These are phyloP conservation scores for Kurtzmaniella quercitrusa DNA, from an alignment of 1,139 yeast genomes.

Conservation along the genomic window DNA sequence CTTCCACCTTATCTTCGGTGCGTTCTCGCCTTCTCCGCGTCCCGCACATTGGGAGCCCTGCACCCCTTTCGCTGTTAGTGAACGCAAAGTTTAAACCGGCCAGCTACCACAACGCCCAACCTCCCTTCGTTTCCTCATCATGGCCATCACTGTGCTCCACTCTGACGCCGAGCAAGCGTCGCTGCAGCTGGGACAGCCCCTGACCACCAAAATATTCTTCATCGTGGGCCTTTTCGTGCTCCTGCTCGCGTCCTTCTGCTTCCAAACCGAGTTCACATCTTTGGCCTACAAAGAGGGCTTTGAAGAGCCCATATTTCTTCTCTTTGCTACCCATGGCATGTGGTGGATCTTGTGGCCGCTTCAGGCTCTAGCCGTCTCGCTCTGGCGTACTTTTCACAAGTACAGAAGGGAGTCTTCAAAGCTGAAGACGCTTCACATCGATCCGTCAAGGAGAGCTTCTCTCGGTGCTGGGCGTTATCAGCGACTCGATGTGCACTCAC, in stretches of 20 bases:
- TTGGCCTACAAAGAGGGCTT: slow-evolving; percentile 59
- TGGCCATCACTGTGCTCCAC: slow-evolving; percentile 16
- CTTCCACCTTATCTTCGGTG: background rate
- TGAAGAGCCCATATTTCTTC: slow-evolving; percentile 64
- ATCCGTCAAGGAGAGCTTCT: background rate
- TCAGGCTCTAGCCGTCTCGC: slow-evolving; percentile 54
- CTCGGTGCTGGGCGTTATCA: slow-evolving; percentile 18
- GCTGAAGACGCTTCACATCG: background rate
- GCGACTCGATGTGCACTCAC: slow-evolving; percentile 24
- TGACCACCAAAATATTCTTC: slow-evolving; percentile 40
- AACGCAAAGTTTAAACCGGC: background rate
- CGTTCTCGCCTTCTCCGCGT: background rate
- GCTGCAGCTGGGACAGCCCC: slow-evolving; percentile 8
- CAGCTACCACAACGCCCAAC: background rate
- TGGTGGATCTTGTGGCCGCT: slow-evolving; percentile 77
- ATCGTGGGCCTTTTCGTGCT: slow-evolving; percentile 55
- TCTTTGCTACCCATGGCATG: slow-evolving; percentile 71
- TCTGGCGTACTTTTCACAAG: slow-evolving; percentile 36
- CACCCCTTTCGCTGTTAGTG: background rate
- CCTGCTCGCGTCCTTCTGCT: slow-evolving; percentile 63
- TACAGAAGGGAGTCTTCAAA: slow-evolving; percentile 8
- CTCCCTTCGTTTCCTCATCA: slow-evolving; percentile 3
- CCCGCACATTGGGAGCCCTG: background rate
- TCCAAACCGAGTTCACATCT: slow-evolving; percentile 79
- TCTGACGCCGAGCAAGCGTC: slow-evolving; percentile 4